Conservation (phyloP, 176 grass and related monocot species). For the Miscanthus lutarioriparius region DNA sequence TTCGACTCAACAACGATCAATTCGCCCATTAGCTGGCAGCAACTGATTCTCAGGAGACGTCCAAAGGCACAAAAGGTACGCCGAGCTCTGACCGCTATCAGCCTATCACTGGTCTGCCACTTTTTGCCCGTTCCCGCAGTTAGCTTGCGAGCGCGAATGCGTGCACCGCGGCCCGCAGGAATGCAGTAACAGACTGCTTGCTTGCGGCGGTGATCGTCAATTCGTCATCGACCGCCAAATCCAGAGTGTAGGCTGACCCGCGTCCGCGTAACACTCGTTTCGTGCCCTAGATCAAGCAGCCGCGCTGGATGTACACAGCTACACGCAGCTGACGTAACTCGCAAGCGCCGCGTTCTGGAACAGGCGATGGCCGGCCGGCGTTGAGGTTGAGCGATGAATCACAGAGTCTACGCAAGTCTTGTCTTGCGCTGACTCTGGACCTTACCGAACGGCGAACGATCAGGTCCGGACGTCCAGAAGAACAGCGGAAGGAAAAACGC, state of each 20-base stretch:
- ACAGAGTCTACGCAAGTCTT: neutral
- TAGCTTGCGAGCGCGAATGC: slow-evolving; percentile 1
- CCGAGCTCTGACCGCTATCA: neutral
- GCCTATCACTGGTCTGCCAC: neutral
- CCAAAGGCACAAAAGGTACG: neutral
- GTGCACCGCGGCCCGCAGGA: neutral
- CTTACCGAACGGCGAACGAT: neutral
- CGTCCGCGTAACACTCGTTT: neutral
- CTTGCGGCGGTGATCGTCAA: neutral
- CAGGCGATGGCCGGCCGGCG: neutral
- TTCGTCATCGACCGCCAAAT: too few species aligned
- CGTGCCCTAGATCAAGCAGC: neutral
- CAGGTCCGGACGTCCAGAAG: neutral
- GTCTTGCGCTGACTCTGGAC: neutral
- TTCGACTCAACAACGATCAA: neutral
- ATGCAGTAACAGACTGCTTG: neutral
- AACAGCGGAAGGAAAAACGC: neutral
- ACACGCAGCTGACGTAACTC: neutral
- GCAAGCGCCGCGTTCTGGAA: neutral
- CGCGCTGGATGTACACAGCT: neutral
- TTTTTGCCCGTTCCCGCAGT: neutral
- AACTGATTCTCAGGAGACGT: neutral
- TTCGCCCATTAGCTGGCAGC: neutral
- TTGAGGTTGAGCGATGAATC: neutral
- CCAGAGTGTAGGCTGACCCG: neutral